These are phyloP conservation scores for Phyllosticta citribraziliensis DNA, from an alignment of 2,329 filamentous ascomycete species.

Conservation along the genomic window DNA sequence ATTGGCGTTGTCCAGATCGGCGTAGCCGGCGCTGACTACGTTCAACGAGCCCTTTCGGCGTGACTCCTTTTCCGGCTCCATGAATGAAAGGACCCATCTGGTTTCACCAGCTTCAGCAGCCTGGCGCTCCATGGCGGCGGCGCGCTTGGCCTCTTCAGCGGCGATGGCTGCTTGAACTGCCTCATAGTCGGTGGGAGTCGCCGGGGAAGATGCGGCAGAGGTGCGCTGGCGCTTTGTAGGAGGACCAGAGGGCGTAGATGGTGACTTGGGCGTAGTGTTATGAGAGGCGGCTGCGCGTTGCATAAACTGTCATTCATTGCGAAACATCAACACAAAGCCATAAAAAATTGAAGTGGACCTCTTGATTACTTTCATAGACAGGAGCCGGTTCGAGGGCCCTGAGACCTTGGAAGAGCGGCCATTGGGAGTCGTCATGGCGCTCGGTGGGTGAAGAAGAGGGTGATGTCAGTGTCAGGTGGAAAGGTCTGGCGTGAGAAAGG, in stretches of 20 bases:
- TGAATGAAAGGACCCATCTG: slow-evolving; percentile 62
- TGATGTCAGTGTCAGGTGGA: background rate
- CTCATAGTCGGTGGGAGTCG: slow-evolving; percentile 43
- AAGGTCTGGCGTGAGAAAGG: background rate
- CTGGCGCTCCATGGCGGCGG: slow-evolving; percentile 48
- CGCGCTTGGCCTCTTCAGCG: slow-evolving; percentile 56
- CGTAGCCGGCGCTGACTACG: slow-evolving; percentile 54
- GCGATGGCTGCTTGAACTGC: slow-evolving; percentile 55
- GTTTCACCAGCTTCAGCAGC: slow-evolving; percentile 57
- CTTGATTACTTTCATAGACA: slow-evolving; percentile 69
- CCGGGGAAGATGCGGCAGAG: slow-evolving; percentile 19
- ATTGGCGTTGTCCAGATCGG: slow-evolving; percentile 31
- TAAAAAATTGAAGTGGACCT: background rate
- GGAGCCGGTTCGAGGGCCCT: slow-evolving; percentile 70
- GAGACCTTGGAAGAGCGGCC: slow-evolving; percentile 35
- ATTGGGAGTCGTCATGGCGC: slow-evolving; percentile 15
- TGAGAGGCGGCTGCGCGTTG: slow-evolving; percentile 66
- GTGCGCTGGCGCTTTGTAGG: slow-evolving; percentile 56
- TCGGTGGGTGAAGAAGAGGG: background rate
- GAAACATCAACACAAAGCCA: background rate
- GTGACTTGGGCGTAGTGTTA: slow-evolving; percentile 31
- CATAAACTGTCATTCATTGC: slow-evolving; percentile 43
- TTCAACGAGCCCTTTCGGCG: slow-evolving; percentile 29
- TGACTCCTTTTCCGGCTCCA: slow-evolving; percentile 28
- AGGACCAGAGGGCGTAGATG: slow-evolving; percentile 43